A percentile compares a stretch with the other conserved stretches of the same genome.
phyloP scores from a whole-genome alignment of 352 stramenopile genomes.

The Peronospora destructor region DNA sequence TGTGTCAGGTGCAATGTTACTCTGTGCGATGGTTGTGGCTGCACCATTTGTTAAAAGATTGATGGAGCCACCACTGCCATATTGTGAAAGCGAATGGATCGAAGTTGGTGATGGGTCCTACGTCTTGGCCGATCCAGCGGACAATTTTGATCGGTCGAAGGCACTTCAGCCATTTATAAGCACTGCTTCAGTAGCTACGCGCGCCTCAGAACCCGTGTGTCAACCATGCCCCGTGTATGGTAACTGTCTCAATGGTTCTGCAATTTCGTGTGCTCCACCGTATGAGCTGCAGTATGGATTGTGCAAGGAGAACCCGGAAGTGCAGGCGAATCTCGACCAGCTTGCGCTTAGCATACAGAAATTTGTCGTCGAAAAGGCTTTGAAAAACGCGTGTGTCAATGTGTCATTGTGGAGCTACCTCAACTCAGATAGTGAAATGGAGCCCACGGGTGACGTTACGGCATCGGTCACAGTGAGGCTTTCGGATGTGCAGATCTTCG shows the following conservation, averaged over 20 bases:
- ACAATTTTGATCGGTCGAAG: slow-evolving; percentile 37
- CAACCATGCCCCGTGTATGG: slow-evolving; percentile 57
- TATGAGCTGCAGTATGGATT: slow-evolving; percentile 41
- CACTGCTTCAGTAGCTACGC: slow-evolving; percentile 9
- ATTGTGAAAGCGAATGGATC: slow-evolving; percentile 48
- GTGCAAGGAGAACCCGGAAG: slow-evolving; percentile 52
- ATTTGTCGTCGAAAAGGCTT: slow-evolving; percentile 36
- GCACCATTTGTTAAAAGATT: slow-evolving; percentile 36
- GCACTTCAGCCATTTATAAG: slow-evolving; percentile 46
- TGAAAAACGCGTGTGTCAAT: slow-evolving; percentile 30
- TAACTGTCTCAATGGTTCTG: slow-evolving; percentile 42
- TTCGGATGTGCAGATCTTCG: slow-evolving; percentile 41
- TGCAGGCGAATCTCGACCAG: slow-evolving; percentile 38
- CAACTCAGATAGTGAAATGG: neutral
- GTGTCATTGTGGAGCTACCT: slow-evolving; percentile 29
- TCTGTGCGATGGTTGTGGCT: slow-evolving; percentile 39
- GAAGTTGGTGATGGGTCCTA: slow-evolving; percentile 22
- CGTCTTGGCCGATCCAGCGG: slow-evolving; percentile 18
- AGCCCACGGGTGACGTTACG: slow-evolving; percentile 9
- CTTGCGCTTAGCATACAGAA: slow-evolving; percentile 43
- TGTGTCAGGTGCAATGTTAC: slow-evolving; percentile 21
- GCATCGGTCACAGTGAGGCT: slow-evolving; percentile 39
- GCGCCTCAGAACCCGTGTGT: slow-evolving; percentile 17
- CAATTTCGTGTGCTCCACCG: slow-evolving; percentile 41
- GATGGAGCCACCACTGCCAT: slow-evolving; percentile 32